phyloP scores from a whole-genome alignment of 768 basidiomycete genomes.

The Boletus subparvulus region DNA sequence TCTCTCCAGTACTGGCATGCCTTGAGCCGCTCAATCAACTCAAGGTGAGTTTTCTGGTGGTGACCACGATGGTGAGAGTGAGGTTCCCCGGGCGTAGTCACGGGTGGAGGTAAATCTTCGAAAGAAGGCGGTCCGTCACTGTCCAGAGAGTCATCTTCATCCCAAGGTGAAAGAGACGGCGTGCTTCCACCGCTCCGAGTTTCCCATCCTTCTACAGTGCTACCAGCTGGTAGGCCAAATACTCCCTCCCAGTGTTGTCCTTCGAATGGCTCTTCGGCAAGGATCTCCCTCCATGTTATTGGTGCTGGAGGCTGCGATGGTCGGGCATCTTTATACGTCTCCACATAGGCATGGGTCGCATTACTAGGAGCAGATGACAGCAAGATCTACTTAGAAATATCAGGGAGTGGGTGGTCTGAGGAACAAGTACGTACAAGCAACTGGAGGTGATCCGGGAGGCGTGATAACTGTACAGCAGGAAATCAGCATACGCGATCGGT shows the following conservation, averaged over 20 bases:
- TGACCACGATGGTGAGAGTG: not conserved
- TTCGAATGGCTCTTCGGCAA: constrained; percentile 80
- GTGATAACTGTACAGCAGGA: constrained; percentile 43
- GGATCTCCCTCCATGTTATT: constrained; percentile 76
- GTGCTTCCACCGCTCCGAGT: constrained; percentile 56
- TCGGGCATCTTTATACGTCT: constrained; percentile 46
- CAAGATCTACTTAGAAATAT: constrained; percentile 43
- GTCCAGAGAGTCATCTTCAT: constrained; percentile 44
- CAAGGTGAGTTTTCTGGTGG: constrained; percentile 35
- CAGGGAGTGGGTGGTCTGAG: not conserved
- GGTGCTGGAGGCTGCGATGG: constrained; percentile 30
- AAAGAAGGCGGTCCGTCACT: constrained; percentile 17
- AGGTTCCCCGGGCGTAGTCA: not conserved
- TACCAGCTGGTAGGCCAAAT: constrained; percentile 54
- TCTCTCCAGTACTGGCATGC: constrained; percentile 72
- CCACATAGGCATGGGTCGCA: constrained; percentile 53
- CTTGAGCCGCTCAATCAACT: constrained; percentile 61
- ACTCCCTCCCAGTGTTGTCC: constrained; percentile 84
- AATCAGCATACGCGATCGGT: constrained; percentile 2
- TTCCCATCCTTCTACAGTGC: constrained; percentile 43
- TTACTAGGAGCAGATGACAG: constrained; percentile 54
- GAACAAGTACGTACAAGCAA: constrained; percentile 53
- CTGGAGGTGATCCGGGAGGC: constrained; percentile 70
- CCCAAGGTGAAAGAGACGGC: constrained; percentile 67
- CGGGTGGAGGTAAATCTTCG: constrained; percentile 13